Evolutionary conservation across 2,329 filamentous ascomycete species (phyloP).

Genomic region (Calonectria fujianensis): DNA sequence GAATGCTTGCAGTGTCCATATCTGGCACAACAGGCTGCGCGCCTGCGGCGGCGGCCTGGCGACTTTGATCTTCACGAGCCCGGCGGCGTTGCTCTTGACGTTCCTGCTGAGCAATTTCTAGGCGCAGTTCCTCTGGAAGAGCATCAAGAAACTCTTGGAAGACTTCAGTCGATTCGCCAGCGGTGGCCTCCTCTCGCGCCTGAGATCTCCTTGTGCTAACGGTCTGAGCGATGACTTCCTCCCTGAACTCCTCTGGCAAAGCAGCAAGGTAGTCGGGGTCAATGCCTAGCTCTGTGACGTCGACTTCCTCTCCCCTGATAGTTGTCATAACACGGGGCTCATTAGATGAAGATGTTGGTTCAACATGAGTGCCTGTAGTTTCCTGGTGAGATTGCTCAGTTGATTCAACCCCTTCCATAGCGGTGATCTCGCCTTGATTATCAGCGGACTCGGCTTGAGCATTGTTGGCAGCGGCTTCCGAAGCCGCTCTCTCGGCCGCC

Average conservation of each 20-base stretch:
- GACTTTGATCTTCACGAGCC: constrained; percentile 87
- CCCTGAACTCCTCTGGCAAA: constrained; percentile 96
- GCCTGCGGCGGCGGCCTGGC: constrained; percentile 74
- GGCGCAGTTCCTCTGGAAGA: constrained; percentile 90
- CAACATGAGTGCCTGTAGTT: constrained; percentile 56
- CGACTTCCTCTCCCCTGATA: constrained; percentile 89
- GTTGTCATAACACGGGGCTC: constrained; percentile 82
- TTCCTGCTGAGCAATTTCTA: constrained; percentile 94
- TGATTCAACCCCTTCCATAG: constrained; percentile 87
- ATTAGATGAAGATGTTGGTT: constrained; percentile 44
- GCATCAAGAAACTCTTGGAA: constrained; percentile 96
- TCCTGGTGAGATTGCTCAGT: constrained; percentile 61
- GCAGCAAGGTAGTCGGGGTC: constrained; percentile 96
- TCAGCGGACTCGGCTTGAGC: constrained; percentile 34
- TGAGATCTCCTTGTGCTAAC: constrained; percentile 88
- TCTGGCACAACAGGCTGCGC: constrained; percentile 78
- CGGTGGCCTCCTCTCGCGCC: constrained; percentile 79
- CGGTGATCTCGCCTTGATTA: constrained; percentile 56
- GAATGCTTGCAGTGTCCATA: constrained; percentile 94
- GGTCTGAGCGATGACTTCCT: constrained; percentile 96
- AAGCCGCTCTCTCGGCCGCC: constrained; percentile 73
- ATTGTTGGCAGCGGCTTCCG: constrained; percentile 67
- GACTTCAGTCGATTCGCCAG: constrained; percentile 87
- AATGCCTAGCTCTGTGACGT: constrained; percentile 96
- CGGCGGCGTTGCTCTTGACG: constrained; percentile 90